Evolutionary conservation across 2,329 filamentous ascomycete genomes (phyloP).

Genomic region (Pochonia chlamydosporia): DNA sequence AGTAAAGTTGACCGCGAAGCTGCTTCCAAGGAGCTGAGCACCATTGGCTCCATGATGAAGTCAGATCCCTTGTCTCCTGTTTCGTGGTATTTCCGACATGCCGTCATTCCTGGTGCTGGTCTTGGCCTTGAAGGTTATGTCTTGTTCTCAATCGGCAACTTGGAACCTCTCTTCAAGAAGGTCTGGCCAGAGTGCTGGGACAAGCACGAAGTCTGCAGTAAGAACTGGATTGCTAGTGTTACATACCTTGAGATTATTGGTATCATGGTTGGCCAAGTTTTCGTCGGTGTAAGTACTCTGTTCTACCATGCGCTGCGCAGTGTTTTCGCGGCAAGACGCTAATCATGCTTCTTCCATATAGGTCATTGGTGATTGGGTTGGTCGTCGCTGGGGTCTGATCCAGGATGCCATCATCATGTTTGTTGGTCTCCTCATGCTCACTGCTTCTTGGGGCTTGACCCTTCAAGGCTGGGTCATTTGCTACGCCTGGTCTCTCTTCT

Average conservation of each 20-base stretch:
- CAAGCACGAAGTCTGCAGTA: constrained; percentile 57
- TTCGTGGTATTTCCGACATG: constrained; percentile 83
- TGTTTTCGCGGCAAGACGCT: no score
- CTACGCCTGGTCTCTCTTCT: constrained; percentile 91
- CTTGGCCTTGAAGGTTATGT: constrained; percentile 93
- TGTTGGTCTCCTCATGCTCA: constrained; percentile 84
- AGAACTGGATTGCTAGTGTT: constrained; percentile 77
- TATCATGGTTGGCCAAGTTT: constrained; percentile 89
- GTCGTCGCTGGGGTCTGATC: constrained; percentile 90
- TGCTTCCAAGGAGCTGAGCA: constrained; percentile 57
- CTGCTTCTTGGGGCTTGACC: constrained; percentile 79
- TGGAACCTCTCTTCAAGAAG: constrained; percentile 72
- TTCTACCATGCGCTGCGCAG: constrained; percentile 2
- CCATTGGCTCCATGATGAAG: constrained; percentile 76
- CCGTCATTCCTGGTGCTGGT: constrained; percentile 86
- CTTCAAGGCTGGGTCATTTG: constrained; percentile 95
- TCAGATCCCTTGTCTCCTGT: constrained; percentile 78
- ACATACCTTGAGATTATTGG: constrained; percentile 90
- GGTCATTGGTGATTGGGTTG: constrained; percentile 66
- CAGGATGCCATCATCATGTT: constrained; percentile 95
- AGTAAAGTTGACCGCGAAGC: constrained; percentile 66
- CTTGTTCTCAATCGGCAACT: constrained; percentile 92
- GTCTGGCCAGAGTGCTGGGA: constrained; percentile 79
- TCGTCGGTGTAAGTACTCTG: constrained; percentile 62
- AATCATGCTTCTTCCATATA: constrained; percentile 17